phyloP scores from a whole-genome alignment of 2,329 filamentous ascomycete genomes.

The Aureobasidium sp. region DNA sequence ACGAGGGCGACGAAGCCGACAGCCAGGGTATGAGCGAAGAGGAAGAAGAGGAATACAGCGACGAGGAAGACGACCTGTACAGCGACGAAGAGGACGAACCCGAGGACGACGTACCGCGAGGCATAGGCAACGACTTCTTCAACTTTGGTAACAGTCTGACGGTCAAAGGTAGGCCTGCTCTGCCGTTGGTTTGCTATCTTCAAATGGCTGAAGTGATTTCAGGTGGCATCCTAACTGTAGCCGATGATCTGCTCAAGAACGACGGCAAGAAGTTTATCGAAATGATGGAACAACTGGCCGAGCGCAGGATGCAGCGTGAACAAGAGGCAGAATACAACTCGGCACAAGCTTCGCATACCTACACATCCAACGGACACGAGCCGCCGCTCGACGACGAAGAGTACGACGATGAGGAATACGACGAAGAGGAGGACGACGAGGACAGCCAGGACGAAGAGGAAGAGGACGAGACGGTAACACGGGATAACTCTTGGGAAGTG shows the following conservation, averaged over 20 bases:
- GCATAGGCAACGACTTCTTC: conserved; percentile 69
- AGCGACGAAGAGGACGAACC: conserved; percentile 56
- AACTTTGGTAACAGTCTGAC: conserved; percentile 96
- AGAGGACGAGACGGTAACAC: conserved; percentile 55
- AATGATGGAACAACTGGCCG: conserved; percentile 99
- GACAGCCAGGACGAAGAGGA: conserved; percentile 54
- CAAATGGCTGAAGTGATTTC: conserved; percentile 31
- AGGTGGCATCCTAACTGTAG: conserved; percentile 97
- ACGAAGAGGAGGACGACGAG: conserved; percentile 58
- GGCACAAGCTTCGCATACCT: conserved; percentile 49
- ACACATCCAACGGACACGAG: conserved; percentile 52
- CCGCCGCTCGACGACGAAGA: conserved; percentile 67
- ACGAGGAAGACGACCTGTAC: conserved; percentile 56
- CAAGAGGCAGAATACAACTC: conserved; percentile 73
- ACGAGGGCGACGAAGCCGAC: conserved; percentile 47
- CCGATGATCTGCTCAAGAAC: conserved; percentile 96
- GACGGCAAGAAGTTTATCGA: conserved; percentile 99
- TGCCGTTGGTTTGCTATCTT: conserved; percentile 11
- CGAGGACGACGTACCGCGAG: conserved; percentile 51
- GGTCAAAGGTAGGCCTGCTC: conserved; percentile 61
- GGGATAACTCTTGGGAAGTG: conserved; percentile 17
- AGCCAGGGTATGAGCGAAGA: conserved; percentile 42
- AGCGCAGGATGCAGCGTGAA: conserved; percentile 93
- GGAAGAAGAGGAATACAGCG: conserved; percentile 51
- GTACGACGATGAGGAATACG: conserved; percentile 71